Base-by-base conservation (phyloP, 345 rosid species). In the Garcia nutans region DNA sequence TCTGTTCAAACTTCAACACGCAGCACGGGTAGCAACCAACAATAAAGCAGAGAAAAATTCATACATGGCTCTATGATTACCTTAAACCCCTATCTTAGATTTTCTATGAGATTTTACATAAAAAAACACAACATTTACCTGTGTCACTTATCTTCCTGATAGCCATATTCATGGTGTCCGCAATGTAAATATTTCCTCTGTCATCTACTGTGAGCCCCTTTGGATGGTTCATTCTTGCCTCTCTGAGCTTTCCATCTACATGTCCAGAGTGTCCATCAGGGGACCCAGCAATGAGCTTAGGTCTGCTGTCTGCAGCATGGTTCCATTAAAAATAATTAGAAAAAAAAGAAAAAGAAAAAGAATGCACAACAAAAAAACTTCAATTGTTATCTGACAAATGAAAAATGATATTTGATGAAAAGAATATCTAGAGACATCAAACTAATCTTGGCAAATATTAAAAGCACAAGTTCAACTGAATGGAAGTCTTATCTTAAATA, bases 151-250 rank as follows among this genome's bases (percentile, higher is more conserved):
- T 96, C 88, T 93, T 93, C 82, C 98, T 86, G 82, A 96, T 90
- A 69, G 98, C 99, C 91, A 87, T 88, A 61, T 96, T 96, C 81
- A 86, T 71, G 59, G 93, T 86, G 78, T 96, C 99, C 63, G 99
- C 98, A 62, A 96, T 78, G 77, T 96, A 96, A 68, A 93, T 88
- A 78, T 96, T 96, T 74, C 99, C 98, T 83, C 87, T 86, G 79
- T 93, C 95, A 82, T 96, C 99, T 7, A 92, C 92, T 0, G 99
- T 86, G 57, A 93, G 82, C 65, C 97, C 98, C 83, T 93, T 93
- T 0, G 99, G 99, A 77, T 88, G 93, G 82, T 92, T 92, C 91
- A 96, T 82, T 84, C 83, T 93, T 20, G 97, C 98, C 23, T 93
- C 99, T 69, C 97, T 86, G 1, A 58, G 82, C 84, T 81, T 93